These are phyloP conservation scores for Emericellopsis cladophorae DNA, from an alignment of 2,329 filamentous ascomycete genomes.

Conservation along the genomic window DNA sequence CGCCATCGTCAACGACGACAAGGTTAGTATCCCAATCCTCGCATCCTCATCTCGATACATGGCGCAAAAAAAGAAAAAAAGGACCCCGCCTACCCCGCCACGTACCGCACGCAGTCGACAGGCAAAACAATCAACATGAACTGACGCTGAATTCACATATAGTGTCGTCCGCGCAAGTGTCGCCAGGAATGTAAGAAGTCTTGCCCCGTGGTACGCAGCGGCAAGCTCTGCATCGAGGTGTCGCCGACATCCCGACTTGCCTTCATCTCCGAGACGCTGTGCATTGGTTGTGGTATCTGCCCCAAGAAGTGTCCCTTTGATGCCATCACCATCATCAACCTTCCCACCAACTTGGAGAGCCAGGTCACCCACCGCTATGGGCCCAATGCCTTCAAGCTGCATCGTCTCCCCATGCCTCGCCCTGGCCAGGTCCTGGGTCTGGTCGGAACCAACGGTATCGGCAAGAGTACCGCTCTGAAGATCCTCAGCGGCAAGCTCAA, in stretches of 20 bases:
- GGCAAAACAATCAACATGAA: background rate
- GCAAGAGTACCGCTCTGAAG: constrained; percentile 99
- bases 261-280: constrained; percentile 93
- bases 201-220: constrained; percentile 91
- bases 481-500: constrained; percentile 98
- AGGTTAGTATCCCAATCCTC: constrained; percentile 44
- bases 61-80: constrained; percentile 6
- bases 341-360: constrained; percentile 97
- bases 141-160: constrained; percentile 10
- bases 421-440: constrained; percentile 92
- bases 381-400: constrained; percentile 99
- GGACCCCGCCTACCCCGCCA: constrained; percentile 4
- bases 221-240: constrained; percentile 97
- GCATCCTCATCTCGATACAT: constrained; percentile 11
- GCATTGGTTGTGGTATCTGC: constrained; percentile 98
- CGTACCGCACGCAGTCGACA: constrained; percentile 1
- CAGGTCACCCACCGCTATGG: constrained; percentile 98
- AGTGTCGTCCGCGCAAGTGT: constrained; percentile 56
- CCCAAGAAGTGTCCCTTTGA: constrained; percentile 98
- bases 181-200: constrained; percentile 99
- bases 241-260: constrained; percentile 78
- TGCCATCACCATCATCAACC: constrained; percentile 99
- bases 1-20: constrained; percentile 97
- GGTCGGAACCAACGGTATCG: constrained; percentile 98
- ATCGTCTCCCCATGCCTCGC: constrained; percentile 88